Conservation (phyloP, 805 yeast species). For the Henningerozyma blattae region DNA sequence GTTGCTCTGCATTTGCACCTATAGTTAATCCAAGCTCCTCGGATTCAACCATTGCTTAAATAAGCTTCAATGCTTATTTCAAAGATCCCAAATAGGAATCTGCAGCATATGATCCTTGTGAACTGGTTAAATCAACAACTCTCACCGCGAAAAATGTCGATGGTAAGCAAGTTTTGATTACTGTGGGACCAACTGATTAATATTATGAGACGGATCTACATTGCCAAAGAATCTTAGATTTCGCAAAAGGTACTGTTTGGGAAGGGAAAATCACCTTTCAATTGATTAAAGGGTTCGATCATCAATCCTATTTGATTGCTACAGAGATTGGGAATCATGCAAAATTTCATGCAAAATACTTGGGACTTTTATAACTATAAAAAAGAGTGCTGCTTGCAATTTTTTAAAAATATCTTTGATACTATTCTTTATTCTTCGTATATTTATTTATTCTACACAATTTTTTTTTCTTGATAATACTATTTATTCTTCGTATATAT, state of each 20-base stretch:
- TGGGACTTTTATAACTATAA: slow-evolving; percentile 25
- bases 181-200: slow-evolving; percentile 68
- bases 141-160: too few relatives aligned
- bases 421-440: too few relatives aligned
- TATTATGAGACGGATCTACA: slow-evolving; percentile 62
- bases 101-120: slow-evolving; percentile 5
- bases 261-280: slow-evolving; percentile 48
- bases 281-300: slow-evolving; percentile 77
- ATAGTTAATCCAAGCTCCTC: slow-evolving; percentile 65
- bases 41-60: neutral
- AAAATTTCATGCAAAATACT: slow-evolving; percentile 67
- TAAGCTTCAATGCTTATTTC: neutral
- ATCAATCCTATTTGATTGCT: slow-evolving; percentile 77
- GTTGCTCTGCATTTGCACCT: slow-evolving; percentile 87
- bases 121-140: too few relatives aligned
- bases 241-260: slow-evolving; percentile 41
- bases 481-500: too few relatives aligned
- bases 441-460: too few relatives aligned
- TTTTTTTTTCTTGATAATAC: too few relatives aligned
- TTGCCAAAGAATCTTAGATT: slow-evolving; percentile 57
- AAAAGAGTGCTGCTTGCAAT: too few relatives aligned
- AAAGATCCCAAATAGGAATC: neutral
- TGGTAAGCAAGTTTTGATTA: slow-evolving; percentile 69
- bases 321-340: slow-evolving; percentile 76
- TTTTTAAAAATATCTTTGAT: too few relatives aligned